These are phyloP conservation scores for Coniochaeta sp. DNA, from an alignment of 2,329 filamentous ascomycete species.

Conservation along the genomic window DNA sequence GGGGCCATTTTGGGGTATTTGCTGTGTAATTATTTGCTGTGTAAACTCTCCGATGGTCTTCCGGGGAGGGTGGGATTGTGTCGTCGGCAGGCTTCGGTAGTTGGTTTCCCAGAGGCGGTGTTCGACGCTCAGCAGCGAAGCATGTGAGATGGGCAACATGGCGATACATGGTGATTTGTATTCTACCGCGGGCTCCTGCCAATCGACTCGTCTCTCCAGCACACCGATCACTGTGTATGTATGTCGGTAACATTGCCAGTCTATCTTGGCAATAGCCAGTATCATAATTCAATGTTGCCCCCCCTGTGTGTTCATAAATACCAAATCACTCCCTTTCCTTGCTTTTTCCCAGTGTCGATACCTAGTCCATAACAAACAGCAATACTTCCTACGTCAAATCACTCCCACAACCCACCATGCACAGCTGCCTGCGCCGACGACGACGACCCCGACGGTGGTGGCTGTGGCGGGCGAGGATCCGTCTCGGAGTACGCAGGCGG, in stretches of 20 bases:
- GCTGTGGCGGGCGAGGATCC: conserved; percentile 17
- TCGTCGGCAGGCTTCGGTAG: neutral
- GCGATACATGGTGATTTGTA: too few relatives aligned
- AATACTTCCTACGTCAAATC: neutral
- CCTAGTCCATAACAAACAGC: too few relatives aligned
- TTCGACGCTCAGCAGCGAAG: neutral
- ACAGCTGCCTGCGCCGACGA: neutral
- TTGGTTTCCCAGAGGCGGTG: neutral
- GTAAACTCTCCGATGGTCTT: neutral
- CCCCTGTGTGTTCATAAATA: too few relatives aligned
- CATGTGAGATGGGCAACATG: neutral
- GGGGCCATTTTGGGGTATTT: too few relatives aligned
- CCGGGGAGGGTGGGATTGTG: neutral
- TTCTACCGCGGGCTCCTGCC: too few relatives aligned
- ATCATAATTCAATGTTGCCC: too few relatives aligned
- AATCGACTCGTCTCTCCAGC: neutral
- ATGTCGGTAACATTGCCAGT: too few relatives aligned
- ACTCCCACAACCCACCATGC: neutral
- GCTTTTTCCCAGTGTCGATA: too few relatives aligned
- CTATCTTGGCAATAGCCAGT: too few relatives aligned
- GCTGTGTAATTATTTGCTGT: too few relatives aligned
- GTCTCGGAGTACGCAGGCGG: conserved; percentile 18
- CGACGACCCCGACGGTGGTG: neutral
- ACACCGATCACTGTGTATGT: neutral
- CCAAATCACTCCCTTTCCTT: too few relatives aligned